Base-by-base conservation (phyloP, 2,329 filamentous ascomycete species). In the Hypoxylon sp. region DNA sequence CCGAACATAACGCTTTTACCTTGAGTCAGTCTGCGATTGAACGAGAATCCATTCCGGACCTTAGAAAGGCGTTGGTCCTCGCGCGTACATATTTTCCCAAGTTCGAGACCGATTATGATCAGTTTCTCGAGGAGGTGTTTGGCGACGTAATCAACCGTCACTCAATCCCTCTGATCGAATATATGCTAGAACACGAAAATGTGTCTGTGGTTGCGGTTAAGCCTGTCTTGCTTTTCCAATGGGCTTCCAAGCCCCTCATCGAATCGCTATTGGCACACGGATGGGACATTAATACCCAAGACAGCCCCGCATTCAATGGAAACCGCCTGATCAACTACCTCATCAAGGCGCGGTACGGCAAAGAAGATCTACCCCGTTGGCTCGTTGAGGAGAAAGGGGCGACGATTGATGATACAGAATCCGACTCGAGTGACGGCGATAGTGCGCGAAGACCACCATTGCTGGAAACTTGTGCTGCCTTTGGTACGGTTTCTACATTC, bases 341-440 rank as follows among this genome's bases (percentile, higher is more conserved):
- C 15, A 32, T 49, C 11, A 26, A 25, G 2, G 31, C n/a, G 16
- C 31, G 42, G 25, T 27, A 37, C 20, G 29, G 15, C 13, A 42
- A 42, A 16, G 49, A 42, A 23, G 29, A 35, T 9, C 11, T 52
- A 17, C 42, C 21, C 11, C 35, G 30, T 8, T 47, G 42, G 42
- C 41, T 52, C 4, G 27, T 47, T 11, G 35, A 38, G 23, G 49
- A 47, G 16, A 52, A 42, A 13, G 42, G 49, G 3, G 49, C 49
- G 6, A 13, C 2, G 5, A 11, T 44, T 12, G 31, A 51, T 38
- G 15, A 29, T 26, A 17, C 7, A n/a, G n/a, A 9, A 3, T 23
- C 12, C 16, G 21, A 31, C 30, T 2, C 19, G 2, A 34, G 21
- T 7, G 15, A 41, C 16, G 12, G 7, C 17, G 3, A 16, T 6